A percentile compares a stretch with the other conserved stretches of the same genome.
Conservation (phyloP, 768 basidiomycete species). For the Tephrocybe sp. region DNA sequence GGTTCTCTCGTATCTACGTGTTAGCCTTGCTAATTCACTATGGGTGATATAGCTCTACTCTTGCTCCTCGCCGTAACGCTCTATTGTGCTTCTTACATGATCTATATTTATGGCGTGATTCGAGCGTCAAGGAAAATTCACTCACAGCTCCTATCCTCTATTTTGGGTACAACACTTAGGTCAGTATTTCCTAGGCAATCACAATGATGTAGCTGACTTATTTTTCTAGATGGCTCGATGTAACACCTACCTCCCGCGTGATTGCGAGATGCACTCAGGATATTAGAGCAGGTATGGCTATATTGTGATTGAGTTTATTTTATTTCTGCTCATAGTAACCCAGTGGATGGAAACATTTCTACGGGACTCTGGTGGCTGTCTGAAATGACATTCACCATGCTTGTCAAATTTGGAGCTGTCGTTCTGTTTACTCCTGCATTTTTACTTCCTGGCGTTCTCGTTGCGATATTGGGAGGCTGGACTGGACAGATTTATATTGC, state of each 20-base stretch:
- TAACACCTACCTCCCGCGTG: conserved; percentile 49
- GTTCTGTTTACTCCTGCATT: conserved; percentile 44
- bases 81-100: conserved; percentile 30
- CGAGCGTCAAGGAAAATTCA: conserved; percentile 58
- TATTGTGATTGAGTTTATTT: conserved; percentile 12
- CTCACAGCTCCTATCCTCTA: conserved; percentile 43
- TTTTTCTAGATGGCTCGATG: conserved; percentile 42
- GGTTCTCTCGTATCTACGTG: conserved; percentile 1
- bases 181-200: conserved; percentile 17
- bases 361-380: conserved; percentile 24
- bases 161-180: conserved; percentile 63
- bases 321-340: conserved; percentile 25
- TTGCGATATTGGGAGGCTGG: conserved; percentile 40
- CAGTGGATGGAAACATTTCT: conserved; percentile 47
- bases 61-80: conserved; percentile 26
- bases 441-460: conserved; percentile 39
- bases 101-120: conserved; percentile 47
- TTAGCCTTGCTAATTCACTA: neutral
- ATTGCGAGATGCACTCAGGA: conserved; percentile 68
- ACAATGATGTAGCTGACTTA: neutral
- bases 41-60: conserved; percentile 21
- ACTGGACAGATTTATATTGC: conserved; percentile 43
- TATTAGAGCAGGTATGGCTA: conserved; percentile 40
- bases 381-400: conserved; percentile 30
- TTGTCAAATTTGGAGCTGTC: conserved; percentile 42